phyloP scores from a whole-genome alignment of 2,329 filamentous ascomycete genomes.

The Verticillium albo-atrum region DNA sequence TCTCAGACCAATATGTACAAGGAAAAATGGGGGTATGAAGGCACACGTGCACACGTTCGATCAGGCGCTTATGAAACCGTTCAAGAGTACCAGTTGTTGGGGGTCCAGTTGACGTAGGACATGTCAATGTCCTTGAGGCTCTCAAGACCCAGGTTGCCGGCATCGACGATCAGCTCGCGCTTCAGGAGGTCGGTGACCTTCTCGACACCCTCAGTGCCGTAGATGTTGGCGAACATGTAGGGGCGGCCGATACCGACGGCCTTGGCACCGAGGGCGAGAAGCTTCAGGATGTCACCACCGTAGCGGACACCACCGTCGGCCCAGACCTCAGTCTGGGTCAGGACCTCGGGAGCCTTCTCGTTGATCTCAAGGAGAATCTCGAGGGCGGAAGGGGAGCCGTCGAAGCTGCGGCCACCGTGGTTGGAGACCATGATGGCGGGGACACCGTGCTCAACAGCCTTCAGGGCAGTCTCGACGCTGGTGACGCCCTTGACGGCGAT shows the following conservation, averaged over 20 bases:
- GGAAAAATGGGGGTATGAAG: neutral
- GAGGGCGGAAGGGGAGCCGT: constrained; percentile 30
- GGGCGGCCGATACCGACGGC: constrained; percentile 43
- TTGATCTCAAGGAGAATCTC: constrained; percentile 34
- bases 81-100: constrained; percentile 16
- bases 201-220: constrained; percentile 42
- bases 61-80: neutral
- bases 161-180: constrained; percentile 41
- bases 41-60: neutral
- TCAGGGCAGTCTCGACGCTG: constrained; percentile 28
- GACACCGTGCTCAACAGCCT: constrained; percentile 26
- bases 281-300: constrained; percentile 36
- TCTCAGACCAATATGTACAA: neutral
- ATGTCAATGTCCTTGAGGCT: constrained; percentile 29
- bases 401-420: constrained; percentile 38
- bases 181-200: constrained; percentile 40
- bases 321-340: constrained; percentile 32
- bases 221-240: constrained; percentile 50
- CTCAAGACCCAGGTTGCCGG: constrained; percentile 35
- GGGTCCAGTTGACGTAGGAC: constrained; percentile 22
- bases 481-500: constrained; percentile 36
- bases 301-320: constrained; percentile 39
- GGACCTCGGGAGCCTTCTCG: constrained; percentile 29
- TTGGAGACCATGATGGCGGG: constrained; percentile 35
- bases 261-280: constrained; percentile 37